Percentiles rank a stretch among this genome's conserved stretches.
These are phyloP conservation scores for Penicillium bialowiezense DNA, from an alignment of 495 filamentous ascomycete species.

Conservation along the genomic window DNA sequence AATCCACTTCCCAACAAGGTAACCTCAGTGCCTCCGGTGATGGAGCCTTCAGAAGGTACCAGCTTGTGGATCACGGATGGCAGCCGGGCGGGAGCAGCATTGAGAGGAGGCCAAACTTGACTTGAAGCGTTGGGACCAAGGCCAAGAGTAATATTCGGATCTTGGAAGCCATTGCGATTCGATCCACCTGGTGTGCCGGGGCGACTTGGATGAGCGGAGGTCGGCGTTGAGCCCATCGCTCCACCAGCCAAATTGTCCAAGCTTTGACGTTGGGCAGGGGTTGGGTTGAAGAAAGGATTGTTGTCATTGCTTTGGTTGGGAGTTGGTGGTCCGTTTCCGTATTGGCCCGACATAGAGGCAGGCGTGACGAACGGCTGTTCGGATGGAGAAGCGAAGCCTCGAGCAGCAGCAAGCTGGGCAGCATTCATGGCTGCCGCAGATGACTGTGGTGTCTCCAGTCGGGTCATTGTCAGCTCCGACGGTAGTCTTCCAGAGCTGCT, in stretches of 20 bases:
- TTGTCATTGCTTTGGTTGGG: slow-evolving; percentile 54
- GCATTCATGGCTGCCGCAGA: slow-evolving; percentile 32
- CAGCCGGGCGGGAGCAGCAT: slow-evolving; percentile 38
- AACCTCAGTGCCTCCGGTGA: slow-evolving; percentile 79
- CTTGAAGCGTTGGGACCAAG: slow-evolving; percentile 33
- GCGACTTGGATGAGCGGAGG: slow-evolving; percentile 57
- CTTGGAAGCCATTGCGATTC: slow-evolving; percentile 45
- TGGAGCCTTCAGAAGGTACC: slow-evolving; percentile 77
- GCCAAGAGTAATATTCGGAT: slow-evolving; percentile 30
- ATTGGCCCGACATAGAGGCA: slow-evolving; percentile 47
- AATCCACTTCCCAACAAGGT: slow-evolving; percentile 79
- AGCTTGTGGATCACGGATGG: slow-evolving; percentile 70
- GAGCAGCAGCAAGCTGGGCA: slow-evolving; percentile 38
- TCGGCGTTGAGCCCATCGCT: slow-evolving; percentile 63
- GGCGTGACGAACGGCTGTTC: slow-evolving; percentile 48
- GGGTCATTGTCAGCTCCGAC: slow-evolving; percentile 74
- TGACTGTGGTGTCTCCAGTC: slow-evolving; percentile 56
- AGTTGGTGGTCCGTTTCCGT: slow-evolving; percentile 59
- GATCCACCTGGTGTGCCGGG: slow-evolving; percentile 41
- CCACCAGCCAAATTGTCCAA: slow-evolving; percentile 56
- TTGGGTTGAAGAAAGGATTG: slow-evolving; percentile 50
- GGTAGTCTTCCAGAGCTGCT: slow-evolving; percentile 67
- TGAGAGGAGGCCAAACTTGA: slow-evolving; percentile 40
- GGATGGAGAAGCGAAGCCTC: slow-evolving; percentile 42
- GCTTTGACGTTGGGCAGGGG: slow-evolving; percentile 45